phyloP scores from a whole-genome alignment of 768 basidiomycete species.

The Psilocybe azurescens region DNA sequence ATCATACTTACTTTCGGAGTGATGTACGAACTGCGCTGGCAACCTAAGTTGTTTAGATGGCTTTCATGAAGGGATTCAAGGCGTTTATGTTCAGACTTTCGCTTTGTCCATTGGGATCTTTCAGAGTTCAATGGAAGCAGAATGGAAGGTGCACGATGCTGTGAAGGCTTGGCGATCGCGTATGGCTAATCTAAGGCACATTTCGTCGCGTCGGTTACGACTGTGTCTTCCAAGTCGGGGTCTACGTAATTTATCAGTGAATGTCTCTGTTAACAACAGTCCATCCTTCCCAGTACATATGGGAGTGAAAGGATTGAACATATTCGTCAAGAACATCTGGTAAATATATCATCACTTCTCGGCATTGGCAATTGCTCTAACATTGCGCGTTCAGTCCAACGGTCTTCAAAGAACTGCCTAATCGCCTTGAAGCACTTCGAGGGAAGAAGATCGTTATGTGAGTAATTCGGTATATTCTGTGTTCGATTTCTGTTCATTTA shows the following conservation, averaged over 20 bases:
- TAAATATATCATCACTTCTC: conserved; percentile 30
- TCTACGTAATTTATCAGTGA: neutral
- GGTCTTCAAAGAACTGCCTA: conserved; percentile 65
- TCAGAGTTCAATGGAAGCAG: too few species aligned
- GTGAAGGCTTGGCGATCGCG: too few species aligned
- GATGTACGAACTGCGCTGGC: too few species aligned
- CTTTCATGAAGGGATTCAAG: too few species aligned
- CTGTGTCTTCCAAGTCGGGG: neutral
- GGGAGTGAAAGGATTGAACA: conserved; percentile 75
- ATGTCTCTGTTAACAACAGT: neutral
- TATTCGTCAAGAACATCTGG: conserved; percentile 74
- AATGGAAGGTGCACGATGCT: too few species aligned
- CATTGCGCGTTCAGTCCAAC: conserved; percentile 52
- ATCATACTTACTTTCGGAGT: too few species aligned
- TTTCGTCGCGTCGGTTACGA: neutral
- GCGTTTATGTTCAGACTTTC: too few species aligned
- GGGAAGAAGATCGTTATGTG: conserved; percentile 82
- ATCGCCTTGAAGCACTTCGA: conserved; percentile 61
- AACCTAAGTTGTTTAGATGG: too few species aligned
- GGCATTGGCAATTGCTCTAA: neutral
- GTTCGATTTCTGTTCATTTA: too few species aligned
- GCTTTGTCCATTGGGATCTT: too few species aligned
- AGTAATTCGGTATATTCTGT: conserved; percentile 21
- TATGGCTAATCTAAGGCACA: too few species aligned
- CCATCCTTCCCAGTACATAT: conserved; percentile 38